phyloP scores from a whole-genome alignment of 2,329 filamentous ascomycete genomes.

The Botryotinia globosa region DNA sequence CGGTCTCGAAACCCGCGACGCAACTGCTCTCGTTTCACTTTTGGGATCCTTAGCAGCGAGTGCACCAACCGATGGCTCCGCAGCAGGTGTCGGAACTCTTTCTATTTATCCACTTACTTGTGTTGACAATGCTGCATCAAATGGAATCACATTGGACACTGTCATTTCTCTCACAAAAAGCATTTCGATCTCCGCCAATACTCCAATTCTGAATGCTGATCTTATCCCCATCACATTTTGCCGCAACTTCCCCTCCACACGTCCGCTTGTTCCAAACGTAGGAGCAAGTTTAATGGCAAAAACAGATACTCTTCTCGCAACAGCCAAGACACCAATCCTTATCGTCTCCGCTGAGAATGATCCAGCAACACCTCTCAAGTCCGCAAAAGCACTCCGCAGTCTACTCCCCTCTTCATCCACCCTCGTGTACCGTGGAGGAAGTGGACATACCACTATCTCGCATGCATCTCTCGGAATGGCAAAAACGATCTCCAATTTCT shows the following conservation, averaged over 20 bases:
- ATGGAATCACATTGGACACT: conserved; percentile 19
- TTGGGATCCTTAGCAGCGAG: background rate
- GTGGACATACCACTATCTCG: conserved; percentile 20
- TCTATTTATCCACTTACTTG: conserved; percentile 15
- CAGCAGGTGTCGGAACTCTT: conserved; percentile 2
- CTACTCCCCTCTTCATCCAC: conserved; percentile 23
- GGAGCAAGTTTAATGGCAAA: conserved; percentile 10
- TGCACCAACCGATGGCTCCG: background rate
- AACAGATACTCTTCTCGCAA: conserved; percentile 8
- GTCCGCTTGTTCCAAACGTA: conserved; percentile 17
- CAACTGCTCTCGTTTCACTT: conserved; percentile 9
- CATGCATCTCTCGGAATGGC: conserved; percentile 18
- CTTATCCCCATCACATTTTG: conserved; percentile 25
- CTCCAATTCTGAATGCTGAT: conserved; percentile 23
- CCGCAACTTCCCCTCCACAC: conserved; percentile 25
- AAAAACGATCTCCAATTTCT: background rate
- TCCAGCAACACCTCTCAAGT: conserved; percentile 24
- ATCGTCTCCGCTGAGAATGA: conserved; percentile 25
- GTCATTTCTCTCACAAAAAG: conserved; percentile 24
- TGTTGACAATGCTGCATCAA: conserved; percentile 25
- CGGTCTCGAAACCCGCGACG: conserved; percentile 19
- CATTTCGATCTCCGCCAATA: conserved; percentile 23
- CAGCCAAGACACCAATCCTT: conserved; percentile 21
- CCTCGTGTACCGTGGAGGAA: conserved; percentile 22
- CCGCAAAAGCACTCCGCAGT: conserved; percentile 20